These are phyloP conservation scores for Phaeosphaeriaceae sp. DNA, from an alignment of 2,329 filamentous ascomycete species.

Conservation along the genomic window DNA sequence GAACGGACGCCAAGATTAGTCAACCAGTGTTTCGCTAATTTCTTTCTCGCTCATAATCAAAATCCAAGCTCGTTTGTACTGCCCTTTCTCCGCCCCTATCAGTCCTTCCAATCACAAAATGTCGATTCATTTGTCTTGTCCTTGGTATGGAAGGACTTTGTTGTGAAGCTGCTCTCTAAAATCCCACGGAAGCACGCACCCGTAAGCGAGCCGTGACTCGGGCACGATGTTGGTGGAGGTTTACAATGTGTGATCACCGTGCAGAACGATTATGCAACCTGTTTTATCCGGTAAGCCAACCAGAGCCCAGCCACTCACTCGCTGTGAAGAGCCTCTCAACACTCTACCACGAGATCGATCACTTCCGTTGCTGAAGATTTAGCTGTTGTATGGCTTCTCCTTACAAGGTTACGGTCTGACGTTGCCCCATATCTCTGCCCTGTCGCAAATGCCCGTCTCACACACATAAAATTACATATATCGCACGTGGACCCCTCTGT, in stretches of 20 bases:
- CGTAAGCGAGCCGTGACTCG: neutral
- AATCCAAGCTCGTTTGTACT: neutral
- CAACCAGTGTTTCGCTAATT: neutral
- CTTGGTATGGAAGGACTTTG: neutral
- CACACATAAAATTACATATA: constrained; percentile 2
- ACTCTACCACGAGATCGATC: neutral
- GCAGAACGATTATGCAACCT: constrained; percentile 6
- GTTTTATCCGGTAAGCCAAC: constrained; percentile 14
- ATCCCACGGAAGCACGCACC: neutral
- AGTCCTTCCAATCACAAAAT: neutral
- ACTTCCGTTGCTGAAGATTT: neutral
- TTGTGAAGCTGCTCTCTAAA: neutral
- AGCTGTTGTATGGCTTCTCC: neutral
- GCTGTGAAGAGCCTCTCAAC: neutral
- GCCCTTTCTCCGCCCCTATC: neutral
- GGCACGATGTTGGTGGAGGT: neutral
- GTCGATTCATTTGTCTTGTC: neutral
- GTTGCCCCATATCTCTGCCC: neutral
- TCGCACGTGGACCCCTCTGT: constrained; percentile 1
- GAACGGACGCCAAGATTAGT: neutral
- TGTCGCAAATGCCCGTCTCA: neutral
- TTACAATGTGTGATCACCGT: neutral
- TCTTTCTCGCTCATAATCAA: neutral
- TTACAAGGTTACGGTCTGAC: neutral
- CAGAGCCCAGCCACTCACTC: neutral